phyloP scores from a whole-genome alignment of 2,329 filamentous ascomycete species.

The Fusarium devonianum region DNA sequence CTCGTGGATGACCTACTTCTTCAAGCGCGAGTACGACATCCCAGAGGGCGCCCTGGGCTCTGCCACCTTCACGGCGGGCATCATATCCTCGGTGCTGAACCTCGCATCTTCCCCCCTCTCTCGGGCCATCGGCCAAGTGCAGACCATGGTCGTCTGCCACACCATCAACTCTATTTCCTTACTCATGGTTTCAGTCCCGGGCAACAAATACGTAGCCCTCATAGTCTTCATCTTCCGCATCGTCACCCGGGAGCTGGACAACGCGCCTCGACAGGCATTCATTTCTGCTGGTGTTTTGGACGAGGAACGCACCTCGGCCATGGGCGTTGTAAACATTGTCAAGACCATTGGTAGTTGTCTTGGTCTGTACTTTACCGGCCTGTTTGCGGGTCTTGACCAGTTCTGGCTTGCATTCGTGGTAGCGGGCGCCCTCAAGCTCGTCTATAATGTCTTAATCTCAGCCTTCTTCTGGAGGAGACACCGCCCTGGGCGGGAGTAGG shows the following conservation, averaged over 20 bases:
- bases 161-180: conserved; percentile 33
- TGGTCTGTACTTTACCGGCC: conserved; percentile 27
- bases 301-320: conserved; percentile 31
- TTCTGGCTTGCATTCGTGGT: conserved; percentile 37
- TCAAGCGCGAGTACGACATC: conserved; percentile 35
- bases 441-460: conserved; percentile 34
- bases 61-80: conserved; percentile 33
- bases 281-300: conserved; percentile 33
- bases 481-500: background rate
- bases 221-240: conserved; percentile 35
- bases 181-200: conserved; percentile 28
- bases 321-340: conserved; percentile 37
- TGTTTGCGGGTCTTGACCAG: conserved; percentile 30
- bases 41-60: conserved; percentile 28
- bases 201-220: conserved; percentile 30
- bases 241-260: conserved; percentile 32
- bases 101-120: conserved; percentile 30
- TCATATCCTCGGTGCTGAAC: conserved; percentile 34
- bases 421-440: conserved; percentile 28
- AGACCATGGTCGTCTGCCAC: conserved; percentile 36
- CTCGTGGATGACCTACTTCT: conserved; percentile 39
- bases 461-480: conserved; percentile 34
- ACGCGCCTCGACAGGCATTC: conserved; percentile 32
- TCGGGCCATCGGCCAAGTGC: conserved; percentile 29
- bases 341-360: conserved; percentile 35